Evolutionary conservation across 352 stramenopile species (phyloP).

Genomic region (Thraustochytrium striatum): DNA sequence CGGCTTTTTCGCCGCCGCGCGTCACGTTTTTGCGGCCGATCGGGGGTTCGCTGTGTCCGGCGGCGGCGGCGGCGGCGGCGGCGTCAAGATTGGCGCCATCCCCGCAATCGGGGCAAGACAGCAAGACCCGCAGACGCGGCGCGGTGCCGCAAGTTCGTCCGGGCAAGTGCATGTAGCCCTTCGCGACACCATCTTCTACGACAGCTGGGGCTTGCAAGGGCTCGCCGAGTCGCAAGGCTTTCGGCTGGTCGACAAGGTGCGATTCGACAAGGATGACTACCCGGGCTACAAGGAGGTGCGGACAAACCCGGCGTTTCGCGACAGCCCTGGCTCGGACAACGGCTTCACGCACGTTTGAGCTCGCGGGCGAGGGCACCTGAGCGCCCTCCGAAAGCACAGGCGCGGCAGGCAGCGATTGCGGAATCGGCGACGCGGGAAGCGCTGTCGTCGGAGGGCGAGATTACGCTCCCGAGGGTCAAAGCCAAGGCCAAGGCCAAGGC

Average conservation of each 20-base stretch:
- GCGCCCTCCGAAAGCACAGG: too few species aligned
- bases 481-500: neutral
- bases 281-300: slow-evolving; percentile 37
- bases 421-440: too few species aligned
- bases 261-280: slow-evolving; percentile 18
- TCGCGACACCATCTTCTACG: slow-evolving; percentile 73
- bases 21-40: slow-evolving; percentile 58
- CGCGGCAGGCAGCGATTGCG: too few species aligned
- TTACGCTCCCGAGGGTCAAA: too few species aligned
- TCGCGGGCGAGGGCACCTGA: too few species aligned
- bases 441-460: too few species aligned
- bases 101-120: too few species aligned
- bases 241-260: slow-evolving; percentile 51
- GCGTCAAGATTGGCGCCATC: too few species aligned
- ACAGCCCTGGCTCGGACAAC: neutral
- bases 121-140: neutral
- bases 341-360: slow-evolving; percentile 12
- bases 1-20: slow-evolving; percentile 68
- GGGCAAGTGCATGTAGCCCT: slow-evolving; percentile 69
- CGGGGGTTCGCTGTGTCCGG: too few species aligned
- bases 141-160: slow-evolving; percentile 55
- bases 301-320: slow-evolving; percentile 14
- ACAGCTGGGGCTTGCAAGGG: slow-evolving; percentile 70
- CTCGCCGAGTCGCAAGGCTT: slow-evolving; percentile 67
- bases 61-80: neutral